These are phyloP conservation scores for Solanum acaule DNA, from an alignment of 257 asterid genomes.

Conservation along the genomic window DNA sequence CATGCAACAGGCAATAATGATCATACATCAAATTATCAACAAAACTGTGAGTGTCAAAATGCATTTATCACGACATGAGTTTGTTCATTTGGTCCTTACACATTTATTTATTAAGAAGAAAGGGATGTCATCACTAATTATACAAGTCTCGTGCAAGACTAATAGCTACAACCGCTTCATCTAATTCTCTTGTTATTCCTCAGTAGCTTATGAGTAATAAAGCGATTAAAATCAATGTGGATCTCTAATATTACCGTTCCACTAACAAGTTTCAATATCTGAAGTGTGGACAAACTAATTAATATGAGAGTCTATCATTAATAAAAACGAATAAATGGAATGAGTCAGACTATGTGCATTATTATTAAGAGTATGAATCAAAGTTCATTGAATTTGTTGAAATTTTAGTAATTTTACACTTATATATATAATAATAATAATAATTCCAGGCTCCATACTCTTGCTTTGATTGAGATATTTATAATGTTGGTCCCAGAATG, in stretches of 20 bases:
- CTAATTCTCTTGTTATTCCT: neutral
- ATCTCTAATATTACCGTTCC: neutral
- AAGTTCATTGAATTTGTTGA: neutral
- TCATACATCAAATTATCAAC: neutral
- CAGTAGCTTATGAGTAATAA: neutral
- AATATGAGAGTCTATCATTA: neutral
- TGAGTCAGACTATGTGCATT: neutral
- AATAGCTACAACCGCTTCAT: neutral
- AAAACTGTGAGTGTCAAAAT: neutral
- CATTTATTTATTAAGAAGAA: neutral
- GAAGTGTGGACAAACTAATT: neutral
- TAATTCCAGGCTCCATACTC: neutral
- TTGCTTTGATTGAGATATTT: neutral
- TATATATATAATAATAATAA: neutral
- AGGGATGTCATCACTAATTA: neutral
- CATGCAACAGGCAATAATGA: neutral
- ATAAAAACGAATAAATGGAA: neutral
- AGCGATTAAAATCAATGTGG: neutral
- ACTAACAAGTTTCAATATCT: neutral
- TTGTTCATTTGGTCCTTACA: neutral
- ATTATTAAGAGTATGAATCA: neutral
- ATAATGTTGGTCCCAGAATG: neutral
- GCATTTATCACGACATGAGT: neutral
- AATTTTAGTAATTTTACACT: too few species aligned
- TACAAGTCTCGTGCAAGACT: neutral